Evolutionary conservation across 306 rosid species (phyloP).

Genomic region (Vicia sativa): DNA sequence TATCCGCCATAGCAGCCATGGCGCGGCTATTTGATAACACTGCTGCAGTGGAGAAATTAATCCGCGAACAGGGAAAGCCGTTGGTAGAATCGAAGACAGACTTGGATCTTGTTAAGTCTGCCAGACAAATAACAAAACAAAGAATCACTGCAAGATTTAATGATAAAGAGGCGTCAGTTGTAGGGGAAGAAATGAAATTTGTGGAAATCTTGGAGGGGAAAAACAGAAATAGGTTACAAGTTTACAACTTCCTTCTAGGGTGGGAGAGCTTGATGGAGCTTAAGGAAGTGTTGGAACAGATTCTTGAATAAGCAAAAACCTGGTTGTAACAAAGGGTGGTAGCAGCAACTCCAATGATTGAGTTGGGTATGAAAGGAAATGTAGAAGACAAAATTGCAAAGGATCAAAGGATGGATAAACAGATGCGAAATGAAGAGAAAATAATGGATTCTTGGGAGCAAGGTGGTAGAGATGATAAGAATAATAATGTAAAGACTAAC

Average conservation of each 20-base stretch:
- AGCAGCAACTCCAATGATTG: background rate
- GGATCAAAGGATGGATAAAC: background rate
- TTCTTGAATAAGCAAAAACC: background rate
- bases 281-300: background rate
- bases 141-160: background rate
- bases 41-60: no score
- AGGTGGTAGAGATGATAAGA: background rate
- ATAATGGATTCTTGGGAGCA: conserved; percentile 7
- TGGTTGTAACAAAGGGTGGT: background rate
- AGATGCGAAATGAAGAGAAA: background rate
- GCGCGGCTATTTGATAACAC: no score
- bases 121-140: no score
- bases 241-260: background rate
- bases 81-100: no score
- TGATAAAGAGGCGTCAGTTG: background rate
- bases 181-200: background rate
- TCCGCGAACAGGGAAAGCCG: background rate
- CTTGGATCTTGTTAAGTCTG: no score
- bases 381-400: background rate
- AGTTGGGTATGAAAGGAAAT: background rate
- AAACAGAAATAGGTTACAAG: background rate
- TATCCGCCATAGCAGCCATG: no score
- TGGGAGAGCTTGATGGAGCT: background rate
- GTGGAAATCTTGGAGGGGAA: background rate
- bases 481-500: background rate